Base-by-base conservation (phyloP, 257 asterid genomes). In the Euphrasia confusa region DNA sequence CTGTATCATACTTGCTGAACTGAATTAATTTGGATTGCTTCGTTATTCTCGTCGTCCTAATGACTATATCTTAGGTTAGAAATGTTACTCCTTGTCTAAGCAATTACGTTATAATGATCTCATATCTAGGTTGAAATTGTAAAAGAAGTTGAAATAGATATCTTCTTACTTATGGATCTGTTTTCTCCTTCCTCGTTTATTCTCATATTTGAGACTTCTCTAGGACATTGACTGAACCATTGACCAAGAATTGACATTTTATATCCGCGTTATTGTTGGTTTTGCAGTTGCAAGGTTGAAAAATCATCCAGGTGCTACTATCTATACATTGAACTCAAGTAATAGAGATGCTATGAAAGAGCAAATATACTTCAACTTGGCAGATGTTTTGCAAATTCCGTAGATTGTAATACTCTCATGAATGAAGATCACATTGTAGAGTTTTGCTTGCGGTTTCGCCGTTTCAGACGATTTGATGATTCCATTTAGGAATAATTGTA, bases 291-390 rank as follows among this genome's bases (percentile, higher is more conserved):
- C 89, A 52, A 79, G 95, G 74, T 63, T 90, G 91, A 85, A 78
- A 69, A 87, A 80, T 67, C 80, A 85, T 72, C 83, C 85, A 8
- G 86, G 86, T 58, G 93, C 96, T 32, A 73, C 75, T 33, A 48
- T 85, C 55, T 80, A 71, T 68, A 83, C 79, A 4, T 58, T 85
- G 58, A 77, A 65, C 67, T 24, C 62, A 15, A 75, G 79, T 60
- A 88, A 81, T 65, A 76, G 96, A 74, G 98, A 90, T 80, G 77
- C 88, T 52, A 79, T 80, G 82, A 79, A 71, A 72, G 96, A 81
- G 39, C 86, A 78, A 64, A 68, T 90, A 63, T 72, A 58, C 74
- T 79, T 89, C 58, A 60, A 50, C 61, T 69, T 90, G 83, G 73
- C 67, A 37, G 77, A 67, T 62, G 56, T 72, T 72, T 61, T 87